Conservation (phyloP, 768 basidiomycete genomes). For the Boletus reticuloceps region DNA sequence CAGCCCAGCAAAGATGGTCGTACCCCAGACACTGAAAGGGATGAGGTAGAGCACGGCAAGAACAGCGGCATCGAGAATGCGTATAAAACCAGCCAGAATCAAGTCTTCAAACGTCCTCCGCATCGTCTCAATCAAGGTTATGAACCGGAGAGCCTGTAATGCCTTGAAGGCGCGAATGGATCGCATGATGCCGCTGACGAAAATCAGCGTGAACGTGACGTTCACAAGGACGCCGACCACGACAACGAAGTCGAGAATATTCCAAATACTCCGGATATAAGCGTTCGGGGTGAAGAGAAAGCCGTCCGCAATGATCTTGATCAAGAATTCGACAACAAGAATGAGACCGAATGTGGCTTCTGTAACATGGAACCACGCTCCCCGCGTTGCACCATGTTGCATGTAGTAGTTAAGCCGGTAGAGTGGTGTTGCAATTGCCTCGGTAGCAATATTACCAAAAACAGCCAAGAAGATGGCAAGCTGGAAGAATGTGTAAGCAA, state of each 20-base stretch:
- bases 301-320: conserved; percentile 93
- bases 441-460: conserved; percentile 80
- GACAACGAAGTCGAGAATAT: conserved; percentile 84
- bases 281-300: conserved; percentile 89
- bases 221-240: conserved; percentile 76
- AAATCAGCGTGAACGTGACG: conserved; percentile 64
- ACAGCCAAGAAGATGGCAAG: conserved; percentile 73
- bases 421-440: conserved; percentile 77
- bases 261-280: conserved; percentile 90
- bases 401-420: conserved; percentile 75
- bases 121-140: conserved; percentile 86
- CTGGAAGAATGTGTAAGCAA: conserved; percentile 72
- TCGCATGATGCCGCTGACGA: conserved; percentile 77
- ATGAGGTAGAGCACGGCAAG: conserved; percentile 91
- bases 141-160: conserved; percentile 81
- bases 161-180: conserved; percentile 84
- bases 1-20: conserved; percentile 88
- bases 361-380: conserved; percentile 84
- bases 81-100: conserved; percentile 78
- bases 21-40: conserved; percentile 90
- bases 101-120: conserved; percentile 83
- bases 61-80: conserved; percentile 86
- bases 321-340: conserved; percentile 77
- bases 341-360: conserved; percentile 69
- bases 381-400: conserved; percentile 53